Base-by-base conservation (phyloP, 208 protist genomes). In the Leishmania martiniquensis region DNA sequence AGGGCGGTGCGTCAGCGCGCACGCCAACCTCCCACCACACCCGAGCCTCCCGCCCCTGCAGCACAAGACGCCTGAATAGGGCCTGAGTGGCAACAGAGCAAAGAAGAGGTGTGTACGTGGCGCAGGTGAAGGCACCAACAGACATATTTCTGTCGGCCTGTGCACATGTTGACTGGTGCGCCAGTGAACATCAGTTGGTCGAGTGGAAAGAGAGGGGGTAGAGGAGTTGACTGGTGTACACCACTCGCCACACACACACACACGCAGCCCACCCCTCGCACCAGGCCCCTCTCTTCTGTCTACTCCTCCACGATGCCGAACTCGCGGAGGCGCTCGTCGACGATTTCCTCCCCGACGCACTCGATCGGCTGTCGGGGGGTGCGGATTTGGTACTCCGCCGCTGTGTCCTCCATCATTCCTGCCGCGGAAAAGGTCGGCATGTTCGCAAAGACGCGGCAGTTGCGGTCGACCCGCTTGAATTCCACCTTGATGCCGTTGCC, bases 391-490 rank as follows among this genome's bases (percentile, higher is more conserved):
- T 93, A 95, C 83, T 91, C 83, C 9, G 91, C 86, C 39, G 85
- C 76, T 15, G 88, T 81, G 60, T 91, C 88, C 55, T 88, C 83
- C 68, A 87, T 81, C 82, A 86, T 88, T 67, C 79, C 85, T 49
- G 73, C 71, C 66, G 82, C 76, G 44, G 63, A 72, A 76, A 96
- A 96, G 69, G 84, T 90, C 4, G 90, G 92, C 85, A 94, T 92
- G 84, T 94, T 96, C 51, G 83, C 82, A 68, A 96, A 94, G 44
- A 94, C 82, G 65, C 91, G 91, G 77, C 87, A 94, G 49, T 87
- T 83, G 51, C 76, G 75, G 74, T 85, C 71, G 22, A 94, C 78
- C 80, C 84, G 86, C 70, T 89, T 90, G 71, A 96, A 94, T 85
- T 93, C 88, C 37, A 96, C 86, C 70, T 78, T 77, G 76, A 93